Evolutionary conservation across 1,139 yeast species (phyloP), one percentile per base, ranked within the genome.

Genomic region (Suzukiozyma palmioleophila): DNA sequence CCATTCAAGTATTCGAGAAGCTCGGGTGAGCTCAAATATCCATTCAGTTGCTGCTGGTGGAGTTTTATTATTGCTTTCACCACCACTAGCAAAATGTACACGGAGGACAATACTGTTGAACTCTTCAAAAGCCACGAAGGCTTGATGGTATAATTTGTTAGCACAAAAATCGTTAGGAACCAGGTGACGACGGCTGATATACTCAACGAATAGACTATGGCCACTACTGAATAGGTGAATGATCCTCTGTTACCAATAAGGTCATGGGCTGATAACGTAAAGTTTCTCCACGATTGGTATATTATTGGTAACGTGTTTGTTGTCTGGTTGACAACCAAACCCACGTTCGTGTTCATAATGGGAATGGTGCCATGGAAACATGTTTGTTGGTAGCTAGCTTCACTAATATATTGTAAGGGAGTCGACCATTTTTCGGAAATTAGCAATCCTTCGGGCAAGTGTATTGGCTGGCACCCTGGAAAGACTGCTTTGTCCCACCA

Each of bases 141-240:
- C 51, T 71, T 79, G 42, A 75, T 66, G 11, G 79, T 75, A 47
- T 71, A 78, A 55, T 77, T 81, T 12, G 88, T 75, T 44, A 81
- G 68, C 13, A 83, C 79, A 38, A 82, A 73, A 3, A 84, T 57
- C 1, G 89, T 79, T 27, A 84, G 59, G 45, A 81, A 78, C 63
- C 84, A 67, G 7, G 84, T 77, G 9, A 84, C 72, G 13, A 83
- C 83, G 12, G 84, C 78, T 56, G 82, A 81, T 1, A 81, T 74
- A 9, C 87, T 73, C 21, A 84, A 59, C 0, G 85, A 75, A 52
- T 81, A 79, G 1, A 83, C 62, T 27, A 81, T 69, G 0, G 89
- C 77, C 37, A 75, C 83, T 21, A 81, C 68, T 41, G 84, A 73
- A 50, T 75, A 77, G 22, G 71, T 62, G 54, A 77, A 82, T 2